A percentile compares a stretch with the other conserved stretches of the same genome.
phyloP scores from a whole-genome alignment of 768 basidiomycete species.

The Mycena pura region DNA sequence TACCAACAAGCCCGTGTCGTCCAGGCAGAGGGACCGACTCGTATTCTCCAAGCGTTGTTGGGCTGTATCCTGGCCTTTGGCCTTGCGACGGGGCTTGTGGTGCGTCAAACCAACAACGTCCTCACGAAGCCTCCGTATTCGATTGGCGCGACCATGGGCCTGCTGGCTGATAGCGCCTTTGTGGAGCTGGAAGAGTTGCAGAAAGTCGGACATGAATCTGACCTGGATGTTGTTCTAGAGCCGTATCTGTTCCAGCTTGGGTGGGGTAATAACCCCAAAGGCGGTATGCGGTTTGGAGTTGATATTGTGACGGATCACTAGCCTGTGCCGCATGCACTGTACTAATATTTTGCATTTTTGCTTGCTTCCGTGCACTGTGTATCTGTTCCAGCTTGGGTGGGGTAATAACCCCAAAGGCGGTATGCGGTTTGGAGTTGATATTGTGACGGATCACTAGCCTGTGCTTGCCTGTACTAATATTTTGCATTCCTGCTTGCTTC shows the following conservation, averaged over 20 bases:
- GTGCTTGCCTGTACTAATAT: too few relatives aligned
- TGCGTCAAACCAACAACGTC: neutral
- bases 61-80: neutral
- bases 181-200: constrained; percentile 1
- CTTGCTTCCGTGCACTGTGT: too few relatives aligned
- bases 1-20: neutral
- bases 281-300: neutral
- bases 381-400: constrained; percentile 12
- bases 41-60: constrained; percentile 6
- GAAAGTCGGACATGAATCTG: neutral
- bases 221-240: constrained; percentile 1
- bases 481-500: too few relatives aligned
- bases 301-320: too few relatives aligned
- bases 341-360: too few relatives aligned
- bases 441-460: too few relatives aligned
- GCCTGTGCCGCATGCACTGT: too few relatives aligned
- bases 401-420: neutral
- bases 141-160: constrained; percentile 7
- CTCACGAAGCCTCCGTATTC: constrained; percentile 5
- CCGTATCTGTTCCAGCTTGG: constrained; percentile 4
- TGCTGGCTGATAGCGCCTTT: constrained; percentile 10
- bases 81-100: neutral
- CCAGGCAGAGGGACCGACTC: constrained; percentile 6
- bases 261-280: neutral
- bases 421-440: constrained; percentile 5